These are phyloP conservation scores for Baorangia bicolor DNA, from an alignment of 768 basidiomycete species.

Conservation along the genomic window DNA sequence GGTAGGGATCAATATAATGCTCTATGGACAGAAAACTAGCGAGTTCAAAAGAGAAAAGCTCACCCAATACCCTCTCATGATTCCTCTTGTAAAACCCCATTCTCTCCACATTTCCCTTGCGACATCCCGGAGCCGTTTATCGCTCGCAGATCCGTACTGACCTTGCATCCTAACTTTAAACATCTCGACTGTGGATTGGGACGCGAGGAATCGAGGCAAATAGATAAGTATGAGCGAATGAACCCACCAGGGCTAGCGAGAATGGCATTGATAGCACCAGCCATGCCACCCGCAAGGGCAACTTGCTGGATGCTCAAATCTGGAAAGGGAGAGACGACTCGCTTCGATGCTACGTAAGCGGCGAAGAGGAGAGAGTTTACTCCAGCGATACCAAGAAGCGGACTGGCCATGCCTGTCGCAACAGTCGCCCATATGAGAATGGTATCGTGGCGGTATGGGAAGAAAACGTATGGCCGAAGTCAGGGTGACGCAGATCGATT, in stretches of 20 bases:
- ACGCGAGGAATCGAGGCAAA: background rate
- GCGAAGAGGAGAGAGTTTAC: conserved; percentile 96
- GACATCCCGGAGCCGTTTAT: conserved; percentile 73
- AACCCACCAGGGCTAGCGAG: conserved; percentile 82
- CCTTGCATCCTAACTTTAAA: conserved; percentile 99
- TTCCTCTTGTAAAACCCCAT: conserved; percentile 82
- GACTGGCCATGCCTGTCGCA: conserved; percentile 93
- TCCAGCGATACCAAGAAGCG: conserved; percentile 88
- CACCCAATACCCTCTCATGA: conserved; percentile 99
- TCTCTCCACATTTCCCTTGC: conserved; percentile 81
- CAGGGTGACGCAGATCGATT: background rate
- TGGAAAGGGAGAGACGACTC: conserved; percentile 86
- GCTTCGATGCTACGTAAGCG: conserved; percentile 79
- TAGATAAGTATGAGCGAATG: background rate
- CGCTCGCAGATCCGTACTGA: conserved; percentile 79
- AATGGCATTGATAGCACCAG: conserved; percentile 86
- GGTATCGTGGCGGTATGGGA: background rate
- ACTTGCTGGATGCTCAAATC: conserved; percentile 77
- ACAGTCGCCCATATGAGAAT: too few relatives aligned
- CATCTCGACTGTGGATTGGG: conserved; percentile 72
- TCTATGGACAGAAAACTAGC: background rate
- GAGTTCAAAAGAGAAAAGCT: conserved; percentile 13
- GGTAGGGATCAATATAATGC: background rate
- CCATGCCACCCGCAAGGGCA: conserved; percentile 86
- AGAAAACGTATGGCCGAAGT: background rate